Conservation (phyloP, 192 early-diverging fungal genomes). For the Dispira simplex region DNA sequence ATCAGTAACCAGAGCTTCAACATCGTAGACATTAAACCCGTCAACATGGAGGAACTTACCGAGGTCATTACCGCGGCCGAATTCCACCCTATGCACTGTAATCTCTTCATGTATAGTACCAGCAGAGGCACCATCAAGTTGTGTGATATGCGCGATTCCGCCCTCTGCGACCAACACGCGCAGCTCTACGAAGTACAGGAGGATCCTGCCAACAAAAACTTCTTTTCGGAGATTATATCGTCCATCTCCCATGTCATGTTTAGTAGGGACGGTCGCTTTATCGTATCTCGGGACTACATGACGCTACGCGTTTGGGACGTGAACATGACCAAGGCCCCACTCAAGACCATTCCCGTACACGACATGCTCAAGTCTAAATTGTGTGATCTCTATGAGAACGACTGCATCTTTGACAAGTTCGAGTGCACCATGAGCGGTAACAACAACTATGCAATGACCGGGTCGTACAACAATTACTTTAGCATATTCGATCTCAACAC, state of each 20-base stretch:
- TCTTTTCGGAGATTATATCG: slow-evolving; percentile 99
- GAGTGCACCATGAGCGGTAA: slow-evolving; percentile 96
- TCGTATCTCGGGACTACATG: slow-evolving; percentile 92
- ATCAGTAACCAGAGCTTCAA: slow-evolving; percentile 98
- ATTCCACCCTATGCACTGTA: slow-evolving; percentile 93
- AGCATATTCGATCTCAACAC: slow-evolving; percentile 83
- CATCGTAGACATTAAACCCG: slow-evolving; percentile 99
- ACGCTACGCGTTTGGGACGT: slow-evolving; percentile 99
- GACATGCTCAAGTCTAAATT: slow-evolving; percentile 89
- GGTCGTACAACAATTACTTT: slow-evolving; percentile 98
- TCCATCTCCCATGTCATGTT: slow-evolving; percentile 97
- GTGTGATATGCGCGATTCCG: slow-evolving; percentile 89
- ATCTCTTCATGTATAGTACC: slow-evolving; percentile 96
- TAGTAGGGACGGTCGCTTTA: slow-evolving; percentile 88
- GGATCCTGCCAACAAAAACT: slow-evolving; percentile 89
- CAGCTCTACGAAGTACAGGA: slow-evolving; percentile 94
- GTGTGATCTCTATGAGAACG: slow-evolving; percentile 98
- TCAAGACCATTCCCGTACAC: slow-evolving; percentile 93
- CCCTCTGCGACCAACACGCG: slow-evolving; percentile 86
- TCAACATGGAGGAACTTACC: slow-evolving; percentile 99
- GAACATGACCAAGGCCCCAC: slow-evolving; percentile 88
- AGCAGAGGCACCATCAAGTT: slow-evolving; percentile 97
- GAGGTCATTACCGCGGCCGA: slow-evolving; percentile 98
- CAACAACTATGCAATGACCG: slow-evolving; percentile 86
- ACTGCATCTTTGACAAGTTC: slow-evolving; percentile 99